A percentile compares a stretch with the other conserved stretches of the same genome.
Conservation (phyloP, 2,329 filamentous ascomycete genomes). For the Trichoderma brevicompactum region DNA sequence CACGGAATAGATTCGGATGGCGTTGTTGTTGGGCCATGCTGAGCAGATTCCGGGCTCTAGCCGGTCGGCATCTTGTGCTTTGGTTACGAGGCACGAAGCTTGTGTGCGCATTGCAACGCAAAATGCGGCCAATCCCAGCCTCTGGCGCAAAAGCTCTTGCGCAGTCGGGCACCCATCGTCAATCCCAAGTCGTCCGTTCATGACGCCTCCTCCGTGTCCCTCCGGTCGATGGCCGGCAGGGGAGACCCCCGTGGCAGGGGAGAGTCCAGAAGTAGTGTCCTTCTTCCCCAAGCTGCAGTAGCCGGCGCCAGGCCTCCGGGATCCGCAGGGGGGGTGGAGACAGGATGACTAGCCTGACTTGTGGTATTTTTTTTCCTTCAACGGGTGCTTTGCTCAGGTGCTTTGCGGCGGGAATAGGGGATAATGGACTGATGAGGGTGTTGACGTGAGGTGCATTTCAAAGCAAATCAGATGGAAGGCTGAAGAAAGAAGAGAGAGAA, state of each 20-base stretch:
- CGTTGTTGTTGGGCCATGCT: conserved; percentile 20
- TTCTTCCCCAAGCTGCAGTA: conserved; percentile 27
- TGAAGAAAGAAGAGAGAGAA: not conserved
- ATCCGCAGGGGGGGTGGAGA: conserved; percentile 19
- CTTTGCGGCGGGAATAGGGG: conserved; percentile 7
- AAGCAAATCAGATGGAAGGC: not conserved
- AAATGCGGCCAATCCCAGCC: not conserved
- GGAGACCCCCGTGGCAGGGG: conserved; percentile 9
- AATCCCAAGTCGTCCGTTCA: not conserved
- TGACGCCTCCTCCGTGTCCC: conserved; percentile 5
- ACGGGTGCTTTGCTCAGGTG: conserved; percentile 5
- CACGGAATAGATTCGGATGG: conserved; percentile 8
- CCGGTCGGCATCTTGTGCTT: not conserved
- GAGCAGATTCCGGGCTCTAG: conserved; percentile 10
- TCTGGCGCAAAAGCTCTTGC: not conserved
- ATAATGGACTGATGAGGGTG: conserved; percentile 4
- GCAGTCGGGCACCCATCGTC: conserved; percentile 11
- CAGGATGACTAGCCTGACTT: conserved; percentile 2
- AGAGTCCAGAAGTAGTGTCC: not conserved
- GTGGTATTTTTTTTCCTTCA: not conserved
- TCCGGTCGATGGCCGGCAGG: conserved; percentile 10
- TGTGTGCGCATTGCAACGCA: not conserved
- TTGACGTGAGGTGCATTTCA: not conserved
- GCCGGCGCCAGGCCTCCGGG: conserved; percentile 24
- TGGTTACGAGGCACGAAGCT: not conserved